Percentiles rank a stretch among this genome's conserved stretches.
These are phyloP conservation scores for Agaricus subrufescens DNA, from an alignment of 768 basidiomycete genomes.

Conservation along the genomic window DNA sequence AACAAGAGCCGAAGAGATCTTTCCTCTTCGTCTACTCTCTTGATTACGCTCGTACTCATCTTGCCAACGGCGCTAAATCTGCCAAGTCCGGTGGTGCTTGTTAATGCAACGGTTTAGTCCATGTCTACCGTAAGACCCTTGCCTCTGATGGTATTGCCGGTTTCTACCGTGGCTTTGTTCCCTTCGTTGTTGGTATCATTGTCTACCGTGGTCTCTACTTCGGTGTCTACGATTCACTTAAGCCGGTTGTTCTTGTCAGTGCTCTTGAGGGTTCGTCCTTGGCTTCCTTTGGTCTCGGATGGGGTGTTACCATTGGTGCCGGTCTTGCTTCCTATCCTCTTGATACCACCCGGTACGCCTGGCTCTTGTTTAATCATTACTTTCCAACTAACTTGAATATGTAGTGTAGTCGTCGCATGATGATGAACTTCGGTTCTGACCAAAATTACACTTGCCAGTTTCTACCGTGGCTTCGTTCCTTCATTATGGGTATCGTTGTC, in stretches of 20 bases:
- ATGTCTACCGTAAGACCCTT: constrained; percentile 97
- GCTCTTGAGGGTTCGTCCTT: constrained; percentile 93
- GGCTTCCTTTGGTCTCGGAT: constrained; percentile 94
- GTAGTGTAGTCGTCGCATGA: constrained; percentile 98
- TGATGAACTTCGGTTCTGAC: constrained; percentile 98
- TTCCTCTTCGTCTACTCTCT: constrained; percentile 99
- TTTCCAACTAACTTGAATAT: constrained; percentile 17
- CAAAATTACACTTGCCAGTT: constrained; percentile 99
- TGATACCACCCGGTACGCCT: constrained; percentile 83
- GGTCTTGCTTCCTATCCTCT: constrained; percentile 97
- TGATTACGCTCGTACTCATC: constrained; percentile 99
- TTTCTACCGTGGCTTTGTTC: constrained; percentile 99
- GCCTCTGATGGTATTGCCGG: constrained; percentile 97
- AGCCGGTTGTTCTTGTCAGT: constrained; percentile 97
- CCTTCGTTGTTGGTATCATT: constrained; percentile 98
- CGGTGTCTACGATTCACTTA: constrained; percentile 93
- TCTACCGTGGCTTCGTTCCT: constrained; percentile 98
- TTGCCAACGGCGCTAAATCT: constrained; percentile 97
- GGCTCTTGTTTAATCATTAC: constrained; percentile 7
- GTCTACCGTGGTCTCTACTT: constrained; percentile 99
- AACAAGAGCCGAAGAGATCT: no score
- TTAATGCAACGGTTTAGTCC: constrained; percentile 99
- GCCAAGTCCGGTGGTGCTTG: constrained; percentile 85
- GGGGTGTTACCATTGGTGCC: constrained; percentile 99
- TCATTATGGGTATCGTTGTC: constrained; percentile 99